Conservation (phyloP, 495 filamentous ascomycete genomes). For the Pyrenula aspistea region DNA sequence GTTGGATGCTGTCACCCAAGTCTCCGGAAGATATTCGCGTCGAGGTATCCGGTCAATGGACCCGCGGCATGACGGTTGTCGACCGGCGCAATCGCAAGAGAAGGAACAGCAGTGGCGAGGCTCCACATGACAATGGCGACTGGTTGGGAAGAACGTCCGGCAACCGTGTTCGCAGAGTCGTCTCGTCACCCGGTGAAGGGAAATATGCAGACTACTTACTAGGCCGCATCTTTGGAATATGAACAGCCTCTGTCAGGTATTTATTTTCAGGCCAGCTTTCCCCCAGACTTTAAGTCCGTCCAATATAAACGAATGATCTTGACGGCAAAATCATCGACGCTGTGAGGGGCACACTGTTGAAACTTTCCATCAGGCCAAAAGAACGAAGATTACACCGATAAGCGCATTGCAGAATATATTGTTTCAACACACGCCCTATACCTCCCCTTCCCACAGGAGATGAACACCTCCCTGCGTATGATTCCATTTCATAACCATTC, state of each 20-base stretch:
- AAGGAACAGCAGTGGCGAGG: constrained; percentile 44
- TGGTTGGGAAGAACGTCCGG: constrained; percentile 63
- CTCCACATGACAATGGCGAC: constrained; percentile 50
- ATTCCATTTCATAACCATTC: too few relatives aligned
- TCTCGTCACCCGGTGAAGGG: constrained; percentile 42
- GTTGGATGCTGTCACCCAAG: constrained; percentile 28
- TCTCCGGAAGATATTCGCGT: constrained; percentile 64
- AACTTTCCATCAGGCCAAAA: too few relatives aligned
- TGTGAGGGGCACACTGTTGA: too few relatives aligned
- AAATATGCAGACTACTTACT: constrained; percentile 35
- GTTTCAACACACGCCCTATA: too few relatives aligned
- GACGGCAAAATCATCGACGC: too few relatives aligned
- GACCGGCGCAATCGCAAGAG: constrained; percentile 57
- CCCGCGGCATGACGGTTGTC: constrained; percentile 75
- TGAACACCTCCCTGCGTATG: too few relatives aligned
- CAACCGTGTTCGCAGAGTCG: constrained; percentile 66
- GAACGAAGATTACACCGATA: too few relatives aligned
- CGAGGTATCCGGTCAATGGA: constrained; percentile 89
- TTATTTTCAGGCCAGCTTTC: too few relatives aligned
- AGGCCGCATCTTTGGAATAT: constrained; percentile 29
- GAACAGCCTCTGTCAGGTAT: not conserved
- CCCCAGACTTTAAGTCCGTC: too few relatives aligned
- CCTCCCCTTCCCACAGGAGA: too few relatives aligned
- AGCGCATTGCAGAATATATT: too few relatives aligned
- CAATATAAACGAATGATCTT: too few relatives aligned